These are phyloP conservation scores for Scheffersomyces titani DNA, from an alignment of 1,139 yeast genomes.

Conservation along the genomic window DNA sequence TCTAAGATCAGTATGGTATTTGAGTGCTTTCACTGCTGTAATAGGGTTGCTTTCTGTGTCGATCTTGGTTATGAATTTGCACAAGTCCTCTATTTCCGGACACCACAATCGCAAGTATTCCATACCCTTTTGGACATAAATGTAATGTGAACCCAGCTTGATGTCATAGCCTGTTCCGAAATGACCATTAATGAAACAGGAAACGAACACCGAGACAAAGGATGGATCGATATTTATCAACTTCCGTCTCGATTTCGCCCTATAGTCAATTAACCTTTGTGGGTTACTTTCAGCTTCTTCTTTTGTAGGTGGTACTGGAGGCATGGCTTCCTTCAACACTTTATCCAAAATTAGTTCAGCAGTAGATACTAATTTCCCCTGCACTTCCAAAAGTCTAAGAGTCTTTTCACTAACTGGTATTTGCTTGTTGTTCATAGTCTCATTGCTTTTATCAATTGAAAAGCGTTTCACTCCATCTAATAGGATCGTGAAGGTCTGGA, in stretches of 20 bases:
- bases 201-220: constrained; percentile 30
- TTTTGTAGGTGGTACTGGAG: constrained; percentile 36
- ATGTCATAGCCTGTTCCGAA: constrained; percentile 28
- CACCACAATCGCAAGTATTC: constrained; percentile 30
- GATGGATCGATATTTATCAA: constrained; percentile 31
- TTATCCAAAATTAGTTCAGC: constrained; percentile 30
- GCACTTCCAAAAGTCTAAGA: constrained; percentile 25
- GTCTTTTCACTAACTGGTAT: constrained; percentile 22
- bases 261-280: constrained; percentile 19
- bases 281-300: constrained; percentile 25
- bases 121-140: constrained; percentile 31
- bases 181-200: constrained; percentile 30
- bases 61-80: constrained; percentile 12
- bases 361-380: constrained; percentile 28
- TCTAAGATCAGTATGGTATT: constrained; percentile 17
- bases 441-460: constrained; percentile 18
- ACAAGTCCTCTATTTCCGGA: constrained; percentile 32
- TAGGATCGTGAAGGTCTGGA: constrained; percentile 43
- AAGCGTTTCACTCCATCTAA: constrained; percentile 36
- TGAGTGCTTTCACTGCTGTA: constrained; percentile 5
- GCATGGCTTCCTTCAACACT: constrained; percentile 30
- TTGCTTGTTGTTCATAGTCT: constrained; percentile 14
- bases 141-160: constrained; percentile 31
- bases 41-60: neutral
- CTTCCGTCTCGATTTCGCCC: constrained; percentile 16